phyloP scores from a whole-genome alignment of 345 rosid genomes.

The Reutealis trisperma region DNA sequence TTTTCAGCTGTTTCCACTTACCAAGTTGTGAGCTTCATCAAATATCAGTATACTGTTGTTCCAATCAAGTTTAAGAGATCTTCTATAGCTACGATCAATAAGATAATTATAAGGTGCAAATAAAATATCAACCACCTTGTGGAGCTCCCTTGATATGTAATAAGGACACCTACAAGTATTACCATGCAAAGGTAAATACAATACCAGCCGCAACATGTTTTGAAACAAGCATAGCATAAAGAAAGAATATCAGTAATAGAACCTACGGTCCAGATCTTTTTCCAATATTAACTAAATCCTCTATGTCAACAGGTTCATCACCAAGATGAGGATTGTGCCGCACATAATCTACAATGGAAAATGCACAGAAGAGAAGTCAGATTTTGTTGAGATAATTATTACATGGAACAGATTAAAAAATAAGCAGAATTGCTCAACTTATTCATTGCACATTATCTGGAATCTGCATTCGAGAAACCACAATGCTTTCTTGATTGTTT shows the following conservation, averaged over 20 bases:
- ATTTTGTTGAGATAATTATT: background rate
- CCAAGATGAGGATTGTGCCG: constrained; percentile 71
- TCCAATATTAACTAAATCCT: constrained; percentile 88
- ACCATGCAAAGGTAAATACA: constrained; percentile 21
- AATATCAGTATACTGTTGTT: constrained; percentile 68
- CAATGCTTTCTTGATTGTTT: background rate
- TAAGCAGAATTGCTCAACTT: background rate
- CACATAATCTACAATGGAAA: constrained; percentile 57
- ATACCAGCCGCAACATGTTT: constrained; percentile 6
- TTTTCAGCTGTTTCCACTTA: constrained; percentile 41
- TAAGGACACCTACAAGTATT: constrained; percentile 77
- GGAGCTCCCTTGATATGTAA: constrained; percentile 80
- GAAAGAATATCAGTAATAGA: constrained; percentile 26
- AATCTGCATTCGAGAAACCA: background rate
- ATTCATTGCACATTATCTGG: background rate
- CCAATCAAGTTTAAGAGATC: constrained; percentile 68
- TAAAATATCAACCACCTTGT: constrained; percentile 77
- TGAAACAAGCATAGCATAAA: background rate
- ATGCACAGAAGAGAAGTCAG: constrained; percentile 11
- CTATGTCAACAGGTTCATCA: constrained; percentile 89
- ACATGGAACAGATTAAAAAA: background rate
- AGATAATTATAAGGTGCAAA: constrained; percentile 95
- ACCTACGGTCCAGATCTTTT: constrained; percentile 76
- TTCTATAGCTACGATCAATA: constrained; percentile 70
- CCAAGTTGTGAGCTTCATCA: constrained; percentile 98